Conservation (phyloP, 345 rosid genomes). For the Abelmoschus esculentus region DNA sequence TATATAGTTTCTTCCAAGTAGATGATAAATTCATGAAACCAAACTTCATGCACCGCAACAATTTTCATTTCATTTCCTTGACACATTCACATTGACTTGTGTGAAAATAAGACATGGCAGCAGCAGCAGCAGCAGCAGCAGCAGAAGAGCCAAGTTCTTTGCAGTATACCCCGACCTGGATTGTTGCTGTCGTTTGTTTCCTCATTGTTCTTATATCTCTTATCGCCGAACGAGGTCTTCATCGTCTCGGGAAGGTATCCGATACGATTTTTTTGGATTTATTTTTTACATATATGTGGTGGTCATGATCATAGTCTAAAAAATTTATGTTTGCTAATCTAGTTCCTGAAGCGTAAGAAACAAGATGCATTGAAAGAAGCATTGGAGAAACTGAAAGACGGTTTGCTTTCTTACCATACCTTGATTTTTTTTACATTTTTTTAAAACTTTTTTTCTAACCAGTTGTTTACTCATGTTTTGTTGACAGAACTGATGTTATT, state of each 20-base stretch:
- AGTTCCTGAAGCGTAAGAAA: constrained; percentile 41
- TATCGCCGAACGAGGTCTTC: constrained; percentile 66
- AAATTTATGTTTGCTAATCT: constrained; percentile 14
- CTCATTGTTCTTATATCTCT: constrained; percentile 62
- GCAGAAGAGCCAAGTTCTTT: constrained; percentile 28
- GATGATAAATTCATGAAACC: not conserved
- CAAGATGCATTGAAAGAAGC: constrained; percentile 64
- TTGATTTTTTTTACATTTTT: not conserved
- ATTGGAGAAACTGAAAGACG: constrained; percentile 72
- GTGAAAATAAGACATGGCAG: constrained; percentile 23
- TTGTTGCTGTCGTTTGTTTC: constrained; percentile 66
- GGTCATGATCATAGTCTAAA: not conserved
- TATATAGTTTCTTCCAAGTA: not conserved
- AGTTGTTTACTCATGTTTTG: constrained; percentile 14
- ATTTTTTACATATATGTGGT: too few relatives aligned
- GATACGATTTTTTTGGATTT: not conserved
- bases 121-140: constrained; percentile 21
- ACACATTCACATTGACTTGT: not conserved
- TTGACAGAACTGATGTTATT: constrained; percentile 81
- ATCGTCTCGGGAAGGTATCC: constrained; percentile 70
- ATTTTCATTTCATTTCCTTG: not conserved
- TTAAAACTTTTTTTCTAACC: not conserved
- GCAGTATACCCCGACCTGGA: constrained; percentile 80
- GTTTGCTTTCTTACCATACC: constrained; percentile 22
- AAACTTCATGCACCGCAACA: not conserved